Evolutionary conservation across 495 filamentous ascomycete species (phyloP), one percentile per base, ranked within the genome.

Genomic region (Amniculicola lignicola): DNA sequence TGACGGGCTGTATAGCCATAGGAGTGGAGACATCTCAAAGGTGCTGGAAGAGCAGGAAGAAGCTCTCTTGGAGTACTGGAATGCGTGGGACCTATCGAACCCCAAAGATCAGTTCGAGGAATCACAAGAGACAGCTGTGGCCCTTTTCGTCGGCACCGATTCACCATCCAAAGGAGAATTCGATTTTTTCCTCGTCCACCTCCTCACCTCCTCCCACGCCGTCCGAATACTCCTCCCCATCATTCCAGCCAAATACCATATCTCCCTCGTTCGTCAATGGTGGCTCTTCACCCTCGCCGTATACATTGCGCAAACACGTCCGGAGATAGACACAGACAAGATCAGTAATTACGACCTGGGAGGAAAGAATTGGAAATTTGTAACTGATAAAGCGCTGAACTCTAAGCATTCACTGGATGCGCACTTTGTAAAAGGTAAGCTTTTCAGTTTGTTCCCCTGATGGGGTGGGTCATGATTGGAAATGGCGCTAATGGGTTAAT

Each of bases 131-230:
- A 81, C 86, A 2, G 89, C 89, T 2, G 80, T 82, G 0, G 83
- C 84, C 0, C 64, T 96, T 2, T 72, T 97, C 0, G 77, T 88
- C 2, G 76, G 74, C 4, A 85, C 83, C 2, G 77, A 82, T 0
- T 63, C 75, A 10, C 74, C 76, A 0, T 82, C 80, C 0, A 76
- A 81, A 46, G 65, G 73, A 1, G 67, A 74, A 16, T 93, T 89
- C 69, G 89, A 96, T 69, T 95, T 95, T 72, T 95, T 90, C 72
- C 61, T 90, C 50, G 81, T 86, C 12, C 89, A 96, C 61, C 59
- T 89, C 10, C 74, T 97, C 25, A 94, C 89, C 0, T 84, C 87
- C 25, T 89, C 84, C 54, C 90, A 97, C 67, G 93, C 93, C 0
- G 82, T 95, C 5, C 80, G 93, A 1, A 86, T 93, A 22, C 67